Evolutionary conservation across 116 monocot species (phyloP).

Genomic region (Phalaenopsis hybrid): DNA sequence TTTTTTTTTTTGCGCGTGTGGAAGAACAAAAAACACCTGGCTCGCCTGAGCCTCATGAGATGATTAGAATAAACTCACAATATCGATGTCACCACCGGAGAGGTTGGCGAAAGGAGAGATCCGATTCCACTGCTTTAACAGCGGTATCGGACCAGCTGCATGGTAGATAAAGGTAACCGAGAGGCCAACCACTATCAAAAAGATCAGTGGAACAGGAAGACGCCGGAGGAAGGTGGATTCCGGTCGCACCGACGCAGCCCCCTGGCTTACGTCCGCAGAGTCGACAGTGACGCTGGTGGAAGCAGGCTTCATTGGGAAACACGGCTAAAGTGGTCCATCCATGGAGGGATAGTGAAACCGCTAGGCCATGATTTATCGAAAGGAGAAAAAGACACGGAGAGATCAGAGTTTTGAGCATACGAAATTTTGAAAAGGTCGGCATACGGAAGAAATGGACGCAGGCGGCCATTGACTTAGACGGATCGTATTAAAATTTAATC

Average conservation of each 20-base stretch:
- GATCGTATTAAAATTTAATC: too few species aligned
- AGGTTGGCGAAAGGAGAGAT: neutral
- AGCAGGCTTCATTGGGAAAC: neutral
- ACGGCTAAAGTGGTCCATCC: neutral
- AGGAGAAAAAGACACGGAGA: too few species aligned
- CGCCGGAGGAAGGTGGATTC: neutral
- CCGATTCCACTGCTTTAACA: neutral
- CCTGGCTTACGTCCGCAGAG: neutral
- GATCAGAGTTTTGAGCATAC: too few species aligned
- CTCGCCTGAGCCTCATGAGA: neutral
- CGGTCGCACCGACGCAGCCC: neutral
- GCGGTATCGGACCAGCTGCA: neutral
- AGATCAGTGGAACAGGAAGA: neutral
- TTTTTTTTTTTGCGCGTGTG: too few species aligned
- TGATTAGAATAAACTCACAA: neutral
- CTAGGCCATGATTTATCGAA: too few species aligned
- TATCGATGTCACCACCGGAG: neutral
- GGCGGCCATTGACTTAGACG: too few species aligned
- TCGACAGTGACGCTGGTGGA: neutral
- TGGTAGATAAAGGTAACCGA: constrained; percentile 2
- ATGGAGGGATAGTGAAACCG: neutral
- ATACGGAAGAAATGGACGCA: too few species aligned
- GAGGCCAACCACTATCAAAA: neutral
- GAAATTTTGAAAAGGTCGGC: too few species aligned
- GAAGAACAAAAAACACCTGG: too few species aligned